These are phyloP conservation scores for Ogataea ganodermae DNA, from an alignment of 805 yeast species.

Conservation along the genomic window DNA sequence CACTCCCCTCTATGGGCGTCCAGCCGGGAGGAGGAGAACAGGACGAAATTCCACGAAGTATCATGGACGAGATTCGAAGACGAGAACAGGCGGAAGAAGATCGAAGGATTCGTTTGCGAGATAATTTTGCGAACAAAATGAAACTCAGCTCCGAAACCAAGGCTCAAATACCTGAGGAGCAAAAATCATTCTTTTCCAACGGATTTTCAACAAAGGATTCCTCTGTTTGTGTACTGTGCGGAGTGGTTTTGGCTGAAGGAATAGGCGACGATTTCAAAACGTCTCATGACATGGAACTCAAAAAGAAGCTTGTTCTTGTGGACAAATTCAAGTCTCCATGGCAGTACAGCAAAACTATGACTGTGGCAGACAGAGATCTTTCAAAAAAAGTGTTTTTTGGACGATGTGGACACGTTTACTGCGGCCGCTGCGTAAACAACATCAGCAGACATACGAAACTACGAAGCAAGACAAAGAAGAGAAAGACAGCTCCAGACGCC, in stretches of 20 bases:
- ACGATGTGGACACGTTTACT: constrained; percentile 80
- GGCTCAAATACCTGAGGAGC: constrained; percentile 18
- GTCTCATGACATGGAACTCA: constrained; percentile 23
- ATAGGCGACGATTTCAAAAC: constrained; percentile 52
- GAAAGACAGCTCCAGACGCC: constrained; percentile 21
- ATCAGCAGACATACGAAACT: constrained; percentile 43
- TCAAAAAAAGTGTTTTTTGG: constrained; percentile 68
- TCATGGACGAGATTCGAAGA: constrained; percentile 32
- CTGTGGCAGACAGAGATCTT: constrained; percentile 56
- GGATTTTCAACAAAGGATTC: constrained; percentile 38
- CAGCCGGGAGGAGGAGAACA: constrained; percentile 12
- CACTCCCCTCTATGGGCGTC: constrained; percentile 1
- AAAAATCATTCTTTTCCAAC: constrained; percentile 21
- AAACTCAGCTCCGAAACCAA: constrained; percentile 17
- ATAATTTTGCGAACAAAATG: constrained; percentile 24
- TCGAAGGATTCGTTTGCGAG: constrained; percentile 25
- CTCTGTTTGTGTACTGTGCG: constrained; percentile 68
- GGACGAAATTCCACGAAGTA: constrained; percentile 29
- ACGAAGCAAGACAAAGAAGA: constrained; percentile 21
- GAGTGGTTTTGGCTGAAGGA: constrained; percentile 71
- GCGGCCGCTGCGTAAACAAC: constrained; percentile 80
- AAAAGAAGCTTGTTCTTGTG: constrained; percentile 30
- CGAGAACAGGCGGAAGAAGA: constrained; percentile 34
- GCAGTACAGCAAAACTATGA: constrained; percentile 52
- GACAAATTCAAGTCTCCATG: constrained; percentile 57